Base-by-base conservation (phyloP, 2,329 filamentous ascomycete species). In the Aspergillus puulaauensis region DNA sequence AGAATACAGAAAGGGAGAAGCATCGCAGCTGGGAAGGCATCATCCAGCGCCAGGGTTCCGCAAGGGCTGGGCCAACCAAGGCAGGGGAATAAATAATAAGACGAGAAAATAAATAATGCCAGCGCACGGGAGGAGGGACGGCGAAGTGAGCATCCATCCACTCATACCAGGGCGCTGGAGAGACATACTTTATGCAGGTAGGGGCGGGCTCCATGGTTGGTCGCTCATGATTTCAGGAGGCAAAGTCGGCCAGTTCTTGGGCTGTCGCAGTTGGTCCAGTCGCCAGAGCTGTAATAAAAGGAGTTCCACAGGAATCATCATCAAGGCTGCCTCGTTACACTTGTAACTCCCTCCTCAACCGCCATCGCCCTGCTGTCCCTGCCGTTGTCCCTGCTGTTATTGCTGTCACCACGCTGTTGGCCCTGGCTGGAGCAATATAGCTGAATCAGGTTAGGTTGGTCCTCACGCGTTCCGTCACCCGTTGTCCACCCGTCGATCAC, bases 391-490 rank as follows among this genome's bases (percentile, higher is more conserved):
- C 27, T 31, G 27, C 27, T 31, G 27, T 37, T 12, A n/a, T 35
- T 47, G 6, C 17, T 46, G 27, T 31, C 27, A 31, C 8, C 27
- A 31, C 27, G 27, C 27, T 31, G 27, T 31, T 31, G 27, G 27
- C 27, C 24, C 27, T 31, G 24, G 24, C 39, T 52, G 48, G 35
- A 63, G 56, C 47, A 70, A 68, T 68, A 69, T 68, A 61, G 66
- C 66, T 62, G 57, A 67, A 68, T 63, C 52, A 31, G 64, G 69
- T 41, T 71, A 71, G 69, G 55, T 52, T 54, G 61, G 52, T 21
- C 44, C 35, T 54, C 54, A 63, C 66, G 68, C 68, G 68, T 68
- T 66, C 60, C 63, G 58, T 64, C 63, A 63, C 65, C 54, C 54
- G 60, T 66, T 51, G 35, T 6, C 35, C 60, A 61, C 55, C 55